phyloP scores from a whole-genome alignment of 208 protist genomes.

The Leishmania amazonensis region DNA sequence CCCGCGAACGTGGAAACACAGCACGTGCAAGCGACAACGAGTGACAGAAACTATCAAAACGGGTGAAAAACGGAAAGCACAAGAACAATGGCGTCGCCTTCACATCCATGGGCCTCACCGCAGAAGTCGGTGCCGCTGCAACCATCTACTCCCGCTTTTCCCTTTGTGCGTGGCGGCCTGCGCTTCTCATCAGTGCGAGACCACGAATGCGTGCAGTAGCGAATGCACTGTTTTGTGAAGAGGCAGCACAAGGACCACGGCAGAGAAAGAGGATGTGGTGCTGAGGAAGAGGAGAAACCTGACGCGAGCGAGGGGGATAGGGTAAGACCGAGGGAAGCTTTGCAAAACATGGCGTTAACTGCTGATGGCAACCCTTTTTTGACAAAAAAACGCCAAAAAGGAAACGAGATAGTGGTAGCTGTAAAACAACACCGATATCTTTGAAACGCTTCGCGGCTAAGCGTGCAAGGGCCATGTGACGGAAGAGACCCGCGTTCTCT shows the following conservation, averaged over 20 bases:
- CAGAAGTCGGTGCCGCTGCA: no score
- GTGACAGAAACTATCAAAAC: no score
- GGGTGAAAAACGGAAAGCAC: neutral
- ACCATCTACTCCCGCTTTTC: neutral
- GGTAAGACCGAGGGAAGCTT: neutral
- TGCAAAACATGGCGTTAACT: neutral
- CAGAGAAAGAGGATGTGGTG: neutral
- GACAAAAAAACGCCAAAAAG: neutral
- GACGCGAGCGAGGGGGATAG: neutral
- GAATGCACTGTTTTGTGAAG: neutral
- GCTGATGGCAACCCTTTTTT: neutral
- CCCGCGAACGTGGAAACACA: no score
- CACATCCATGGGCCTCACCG: neutral
- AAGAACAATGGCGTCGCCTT: neutral
- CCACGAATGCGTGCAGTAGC: neutral
- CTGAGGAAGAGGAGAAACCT: no score
- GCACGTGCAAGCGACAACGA: no score
- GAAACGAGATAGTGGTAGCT: neutral
- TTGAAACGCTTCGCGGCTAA: neutral
- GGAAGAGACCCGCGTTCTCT: neutral
- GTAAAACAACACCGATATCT: neutral
- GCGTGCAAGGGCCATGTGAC: neutral
- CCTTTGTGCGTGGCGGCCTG: neutral
- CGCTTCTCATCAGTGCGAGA: neutral
- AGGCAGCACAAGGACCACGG: neutral